Evolutionary conservation across 805 yeast genomes (phyloP).

Genomic region (Martiniozyma abietophila): DNA sequence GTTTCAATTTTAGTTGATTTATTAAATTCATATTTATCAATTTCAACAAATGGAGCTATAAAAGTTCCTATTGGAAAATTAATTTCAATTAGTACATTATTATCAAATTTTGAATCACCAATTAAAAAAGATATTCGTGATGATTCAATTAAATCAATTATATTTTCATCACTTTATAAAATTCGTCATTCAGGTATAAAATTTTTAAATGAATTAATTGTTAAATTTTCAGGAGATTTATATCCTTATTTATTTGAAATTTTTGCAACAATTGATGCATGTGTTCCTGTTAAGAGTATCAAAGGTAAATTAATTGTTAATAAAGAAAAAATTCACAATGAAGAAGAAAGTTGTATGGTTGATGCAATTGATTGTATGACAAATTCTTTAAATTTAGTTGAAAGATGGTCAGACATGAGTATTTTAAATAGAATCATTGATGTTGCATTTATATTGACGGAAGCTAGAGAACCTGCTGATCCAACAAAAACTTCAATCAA

Average conservation of each 20-base stretch:
- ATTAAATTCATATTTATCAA: conserved; percentile 35
- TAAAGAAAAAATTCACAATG: conserved; percentile 21
- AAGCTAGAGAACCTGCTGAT: conserved; percentile 21
- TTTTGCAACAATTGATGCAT: conserved; percentile 45
- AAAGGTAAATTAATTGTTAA: conserved; percentile 33
- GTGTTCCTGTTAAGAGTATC: conserved; percentile 42
- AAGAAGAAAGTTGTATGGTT: conserved; percentile 24
- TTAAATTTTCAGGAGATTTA: conserved; percentile 28
- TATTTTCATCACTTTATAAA: conserved; percentile 34
- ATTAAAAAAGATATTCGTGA: conserved; percentile 55
- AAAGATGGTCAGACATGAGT: conserved; percentile 36
- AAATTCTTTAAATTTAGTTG: conserved; percentile 18
- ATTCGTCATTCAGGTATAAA: conserved; percentile 38
- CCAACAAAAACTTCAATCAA: conserved; percentile 5
- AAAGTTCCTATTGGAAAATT: conserved; percentile 53
- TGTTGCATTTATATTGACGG: conserved; percentile 37
- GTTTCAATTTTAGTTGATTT: conserved; percentile 37
- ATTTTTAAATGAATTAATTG: conserved; percentile 31
- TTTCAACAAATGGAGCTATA: conserved; percentile 44
- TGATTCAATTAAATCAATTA: conserved; percentile 33
- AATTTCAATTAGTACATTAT: conserved; percentile 43
- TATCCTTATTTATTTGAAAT: conserved; percentile 41
- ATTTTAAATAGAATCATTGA: conserved; percentile 50
- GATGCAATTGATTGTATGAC: conserved; percentile 24
- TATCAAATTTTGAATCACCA: conserved; percentile 39